Base-by-base conservation (phyloP, 768 basidiomycete species). In the Phylloporus arenicola region DNA sequence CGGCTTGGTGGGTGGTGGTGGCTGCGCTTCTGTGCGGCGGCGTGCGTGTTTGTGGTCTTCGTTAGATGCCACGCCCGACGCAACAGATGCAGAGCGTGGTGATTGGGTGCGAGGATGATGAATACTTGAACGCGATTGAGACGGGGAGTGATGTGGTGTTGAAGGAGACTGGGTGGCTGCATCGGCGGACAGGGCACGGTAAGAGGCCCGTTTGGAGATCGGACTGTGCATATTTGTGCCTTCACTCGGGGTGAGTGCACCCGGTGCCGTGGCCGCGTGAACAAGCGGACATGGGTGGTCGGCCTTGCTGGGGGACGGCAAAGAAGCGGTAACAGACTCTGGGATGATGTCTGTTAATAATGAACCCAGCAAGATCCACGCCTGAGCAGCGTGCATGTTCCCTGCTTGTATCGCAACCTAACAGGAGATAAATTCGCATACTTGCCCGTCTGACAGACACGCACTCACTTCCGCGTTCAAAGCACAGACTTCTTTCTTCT, bases 331-430 rank as follows among this genome's bases (percentile, higher is more conserved):
- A 37, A 53, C 53, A 4, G 62, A 64, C 39, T 67, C 63, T 8
- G 78, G 80, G 16, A 76, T 54, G 42, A 80, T 63, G 45, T 83
- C 74, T 0, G 70, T 69, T 17, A 88, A 65, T 3, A 83, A 72
- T 14, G 81, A 79, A 12, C 72, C 75, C 17, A 92, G 64, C 2
- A 91, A 65, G 9, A 80, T 56, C 89, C 89, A 92, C 3, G 74
- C 72, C 57, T 88, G 84, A 1, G 81, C 82, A 3, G 78, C 77
- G 4, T 76, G 70, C 24, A 72, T 60, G 51, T 80, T 76, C 19
- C 81, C 81, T 9, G 72, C 82, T 48, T 78, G 68, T n/a, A 79
- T 64, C 7, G 89, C 88, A 39, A 75, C 67, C 83, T 86, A 50
- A 49, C 16, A 19, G 30, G 14, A 45, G 10, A 7, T 35, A 16